A percentile compares a stretch with the other conserved stretches of the same genome.
phyloP scores from a whole-genome alignment of 1,284 basidiomycete genomes.

The Coriolopsis trogii region DNA sequence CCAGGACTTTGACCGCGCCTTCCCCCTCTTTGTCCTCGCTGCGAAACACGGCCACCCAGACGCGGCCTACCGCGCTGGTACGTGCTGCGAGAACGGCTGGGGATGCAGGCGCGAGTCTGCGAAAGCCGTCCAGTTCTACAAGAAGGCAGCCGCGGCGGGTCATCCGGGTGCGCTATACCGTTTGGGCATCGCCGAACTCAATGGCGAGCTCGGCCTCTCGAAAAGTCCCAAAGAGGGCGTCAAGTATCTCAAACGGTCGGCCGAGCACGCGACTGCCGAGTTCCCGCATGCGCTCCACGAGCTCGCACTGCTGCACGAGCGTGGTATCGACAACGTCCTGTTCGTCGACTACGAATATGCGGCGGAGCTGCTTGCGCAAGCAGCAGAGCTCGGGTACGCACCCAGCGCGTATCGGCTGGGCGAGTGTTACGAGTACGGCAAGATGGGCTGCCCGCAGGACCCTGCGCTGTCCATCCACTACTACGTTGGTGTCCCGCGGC shows the following conservation, averaged over 20 bases:
- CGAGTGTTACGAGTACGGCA: constrained; percentile 99
- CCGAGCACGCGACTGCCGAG: constrained; percentile 92
- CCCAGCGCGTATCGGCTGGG: constrained; percentile 95
- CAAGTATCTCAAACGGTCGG: constrained; percentile 97
- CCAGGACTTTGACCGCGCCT: constrained; percentile 97
- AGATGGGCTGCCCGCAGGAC: constrained; percentile 98
- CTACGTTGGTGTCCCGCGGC: constrained; percentile 67
- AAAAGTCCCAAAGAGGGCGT: constrained; percentile 95
- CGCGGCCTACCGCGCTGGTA: constrained; percentile 94
- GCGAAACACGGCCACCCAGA: constrained; percentile 99
- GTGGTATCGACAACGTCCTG: constrained; percentile 94
- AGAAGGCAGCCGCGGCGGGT: constrained; percentile 88
- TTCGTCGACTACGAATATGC: constrained; percentile 97
- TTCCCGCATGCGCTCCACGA: constrained; percentile 98
- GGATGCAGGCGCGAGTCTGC: constrained; percentile 91
- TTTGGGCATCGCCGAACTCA: constrained; percentile 94
- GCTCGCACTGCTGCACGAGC: constrained; percentile 91
- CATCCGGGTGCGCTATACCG: constrained; percentile 98
- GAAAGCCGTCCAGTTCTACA: constrained; percentile 93
- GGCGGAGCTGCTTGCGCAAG: constrained; percentile 92
- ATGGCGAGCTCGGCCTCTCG: constrained; percentile 89
- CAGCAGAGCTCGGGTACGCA: constrained; percentile 94
- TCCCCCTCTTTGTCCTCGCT: constrained; percentile 93
- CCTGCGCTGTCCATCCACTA: constrained; percentile 97
- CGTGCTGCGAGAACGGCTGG: constrained; percentile 99